Conservation (phyloP, 108 stramenopile species). For the Hondaea fermentalgiana region DNA sequence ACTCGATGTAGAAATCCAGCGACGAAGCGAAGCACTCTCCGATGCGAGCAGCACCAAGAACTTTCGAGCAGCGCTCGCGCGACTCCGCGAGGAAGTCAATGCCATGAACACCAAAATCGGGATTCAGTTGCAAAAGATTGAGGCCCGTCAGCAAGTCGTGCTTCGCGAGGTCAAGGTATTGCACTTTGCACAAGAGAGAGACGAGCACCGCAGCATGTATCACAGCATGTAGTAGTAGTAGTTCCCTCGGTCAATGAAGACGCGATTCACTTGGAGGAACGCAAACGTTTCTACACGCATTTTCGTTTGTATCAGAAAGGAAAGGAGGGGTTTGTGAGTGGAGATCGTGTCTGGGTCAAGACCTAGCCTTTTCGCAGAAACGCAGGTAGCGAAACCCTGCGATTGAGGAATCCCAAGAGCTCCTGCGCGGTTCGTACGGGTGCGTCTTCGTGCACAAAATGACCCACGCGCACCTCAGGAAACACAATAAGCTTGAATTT, state of each 20-base stretch:
- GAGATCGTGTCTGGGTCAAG: neutral
- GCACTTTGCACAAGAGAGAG: too few relatives aligned
- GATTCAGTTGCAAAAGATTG: neutral
- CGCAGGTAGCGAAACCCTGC: neutral
- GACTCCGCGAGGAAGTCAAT: neutral
- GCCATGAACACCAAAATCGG: neutral
- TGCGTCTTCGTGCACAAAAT: neutral
- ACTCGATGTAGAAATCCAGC: neutral
- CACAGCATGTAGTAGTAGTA: too few relatives aligned
- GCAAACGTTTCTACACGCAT: too few relatives aligned
- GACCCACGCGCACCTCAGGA: neutral
- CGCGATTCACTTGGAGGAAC: too few relatives aligned
- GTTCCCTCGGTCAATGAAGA: too few relatives aligned
- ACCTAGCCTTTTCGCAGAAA: neutral
- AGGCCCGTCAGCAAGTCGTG: neutral
- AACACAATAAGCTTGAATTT: slow-evolving; percentile 14
- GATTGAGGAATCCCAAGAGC: neutral
- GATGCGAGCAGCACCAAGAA: neutral
- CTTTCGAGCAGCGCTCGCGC: neutral
- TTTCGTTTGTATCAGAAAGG: too few relatives aligned
- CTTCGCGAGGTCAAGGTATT: too few relatives aligned
- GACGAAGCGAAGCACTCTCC: neutral
- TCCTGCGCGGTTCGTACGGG: neutral
- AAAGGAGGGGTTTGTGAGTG: too few relatives aligned
- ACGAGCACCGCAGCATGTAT: too few relatives aligned